phyloP scores from a whole-genome alignment of 805 yeast genomes.

The Diddensiella caesifluorescens region DNA sequence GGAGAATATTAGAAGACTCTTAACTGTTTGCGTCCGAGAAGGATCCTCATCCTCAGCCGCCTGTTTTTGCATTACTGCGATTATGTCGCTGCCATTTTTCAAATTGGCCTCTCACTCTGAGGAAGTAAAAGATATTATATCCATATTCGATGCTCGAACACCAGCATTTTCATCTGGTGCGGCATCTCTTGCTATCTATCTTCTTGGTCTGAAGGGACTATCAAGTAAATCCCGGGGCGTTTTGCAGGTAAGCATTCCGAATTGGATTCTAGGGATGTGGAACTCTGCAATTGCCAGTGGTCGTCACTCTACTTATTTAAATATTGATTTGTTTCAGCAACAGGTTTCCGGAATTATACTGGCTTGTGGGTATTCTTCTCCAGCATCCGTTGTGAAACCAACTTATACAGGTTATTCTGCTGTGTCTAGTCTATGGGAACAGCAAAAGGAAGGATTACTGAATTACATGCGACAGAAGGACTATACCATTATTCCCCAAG shows the following conservation, averaged over 20 bases:
- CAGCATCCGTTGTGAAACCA: too few relatives aligned
- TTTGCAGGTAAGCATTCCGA: background rate
- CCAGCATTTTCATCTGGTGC: background rate
- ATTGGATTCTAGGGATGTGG: background rate
- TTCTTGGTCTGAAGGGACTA: background rate
- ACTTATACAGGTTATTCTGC: too few relatives aligned
- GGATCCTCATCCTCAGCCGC: background rate
- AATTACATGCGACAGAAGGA: too few relatives aligned
- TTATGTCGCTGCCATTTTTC: background rate
- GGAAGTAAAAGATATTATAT: background rate
- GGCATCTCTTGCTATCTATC: background rate
- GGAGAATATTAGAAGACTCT: too few relatives aligned
- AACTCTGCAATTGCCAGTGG: background rate
- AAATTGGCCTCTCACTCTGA: background rate
- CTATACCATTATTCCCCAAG: too few relatives aligned
- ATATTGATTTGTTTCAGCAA: slow-evolving; percentile 2
- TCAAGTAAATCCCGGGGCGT: background rate
- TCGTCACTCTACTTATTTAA: too few relatives aligned
- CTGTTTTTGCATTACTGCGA: background rate
- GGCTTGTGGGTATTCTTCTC: too few relatives aligned
- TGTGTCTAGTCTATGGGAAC: too few relatives aligned
- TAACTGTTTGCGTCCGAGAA: too few relatives aligned
- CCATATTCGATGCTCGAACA: background rate
- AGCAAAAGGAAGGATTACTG: too few relatives aligned
- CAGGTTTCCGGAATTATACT: too few relatives aligned